Evolutionary conservation across 257 asterid species (phyloP).

Genomic region (Misopates orontium): DNA sequence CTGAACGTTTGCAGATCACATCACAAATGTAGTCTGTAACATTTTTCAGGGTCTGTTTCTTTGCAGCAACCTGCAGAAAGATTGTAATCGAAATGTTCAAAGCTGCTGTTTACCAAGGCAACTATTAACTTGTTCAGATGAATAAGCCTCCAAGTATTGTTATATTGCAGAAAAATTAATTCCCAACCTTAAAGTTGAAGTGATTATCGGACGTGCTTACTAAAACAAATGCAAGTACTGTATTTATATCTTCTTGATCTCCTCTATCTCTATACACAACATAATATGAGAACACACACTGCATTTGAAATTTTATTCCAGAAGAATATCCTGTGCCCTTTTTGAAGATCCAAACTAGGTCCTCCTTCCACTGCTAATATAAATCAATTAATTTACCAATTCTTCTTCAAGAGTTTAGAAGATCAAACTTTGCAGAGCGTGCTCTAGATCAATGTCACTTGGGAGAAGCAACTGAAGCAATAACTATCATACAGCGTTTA

Average conservation of each 20-base stretch:
- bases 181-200: neutral
- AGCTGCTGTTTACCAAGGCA: too few relatives aligned
- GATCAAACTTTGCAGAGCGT: neutral
- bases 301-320: too few relatives aligned
- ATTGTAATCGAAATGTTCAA: neutral
- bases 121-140: too few relatives aligned
- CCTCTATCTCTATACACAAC: too few relatives aligned
- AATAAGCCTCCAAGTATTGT: neutral
- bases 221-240: neutral
- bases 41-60: constrained; percentile 64
- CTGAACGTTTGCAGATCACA: constrained; percentile 67
- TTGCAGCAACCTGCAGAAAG: constrained; percentile 58
- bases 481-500: neutral
- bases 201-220: neutral
- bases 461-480: neutral
- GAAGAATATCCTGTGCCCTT: neutral
- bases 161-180: neutral
- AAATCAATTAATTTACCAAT: neutral
- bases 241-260: too few relatives aligned
- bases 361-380: neutral
- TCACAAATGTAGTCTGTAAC: constrained; percentile 68
- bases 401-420: neutral
- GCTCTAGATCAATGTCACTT: constrained; percentile 1
- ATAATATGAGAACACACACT: too few relatives aligned
- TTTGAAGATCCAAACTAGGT: neutral